Percentiles rank a stretch among this genome's conserved stretches.
These are phyloP conservation scores for Cytospora piceae DNA, from an alignment of 2,329 filamentous ascomycete genomes.

Conservation along the genomic window DNA sequence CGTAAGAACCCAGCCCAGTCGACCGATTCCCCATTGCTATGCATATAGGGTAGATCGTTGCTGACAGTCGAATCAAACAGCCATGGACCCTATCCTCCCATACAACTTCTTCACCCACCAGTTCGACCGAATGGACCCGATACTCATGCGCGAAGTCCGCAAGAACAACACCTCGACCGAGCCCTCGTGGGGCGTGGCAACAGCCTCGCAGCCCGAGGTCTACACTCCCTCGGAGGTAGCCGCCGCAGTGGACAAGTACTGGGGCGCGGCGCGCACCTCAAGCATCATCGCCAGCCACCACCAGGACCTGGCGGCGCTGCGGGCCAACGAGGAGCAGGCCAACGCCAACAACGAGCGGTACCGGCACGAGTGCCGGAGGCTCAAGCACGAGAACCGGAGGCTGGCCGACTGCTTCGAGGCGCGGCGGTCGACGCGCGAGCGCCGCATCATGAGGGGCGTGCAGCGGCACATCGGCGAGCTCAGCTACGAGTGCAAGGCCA, in stretches of 20 bases:
- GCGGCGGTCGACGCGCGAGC: slow-evolving; percentile 15
- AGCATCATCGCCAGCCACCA: slow-evolving; percentile 20
- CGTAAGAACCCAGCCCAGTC: slow-evolving; percentile 8
- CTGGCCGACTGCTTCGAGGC: slow-evolving; percentile 25
- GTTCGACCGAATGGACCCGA: slow-evolving; percentile 41
- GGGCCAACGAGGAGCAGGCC: slow-evolving; percentile 15
- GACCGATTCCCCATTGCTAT: too few species aligned
- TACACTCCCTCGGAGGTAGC: slow-evolving; percentile 28
- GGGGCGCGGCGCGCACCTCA: slow-evolving; percentile 18
- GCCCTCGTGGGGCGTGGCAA: slow-evolving; percentile 22
- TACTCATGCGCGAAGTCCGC: slow-evolving; percentile 34
- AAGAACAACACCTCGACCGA: slow-evolving; percentile 30
- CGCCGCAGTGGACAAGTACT: slow-evolving; percentile 28
- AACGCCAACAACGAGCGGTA: slow-evolving; percentile 19
- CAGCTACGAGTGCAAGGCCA: slow-evolving; percentile 14
- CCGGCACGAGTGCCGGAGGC: slow-evolving; percentile 13
- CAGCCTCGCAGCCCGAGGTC: background rate
- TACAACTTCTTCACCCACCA: slow-evolving; percentile 33
- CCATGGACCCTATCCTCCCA: slow-evolving; percentile 16
- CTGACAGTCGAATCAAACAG: slow-evolving; percentile 22
- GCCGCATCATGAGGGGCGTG: slow-evolving; percentile 22
- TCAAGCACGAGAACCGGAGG: slow-evolving; percentile 28
- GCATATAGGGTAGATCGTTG: slow-evolving; percentile 25
- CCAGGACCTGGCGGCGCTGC: slow-evolving; percentile 14
- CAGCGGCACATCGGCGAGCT: slow-evolving; percentile 23